Evolutionary conservation across 2,329 filamentous ascomycete genomes (phyloP), one percentile per base, ranked within the genome.

Genomic region (Blumeria hordei): DNA sequence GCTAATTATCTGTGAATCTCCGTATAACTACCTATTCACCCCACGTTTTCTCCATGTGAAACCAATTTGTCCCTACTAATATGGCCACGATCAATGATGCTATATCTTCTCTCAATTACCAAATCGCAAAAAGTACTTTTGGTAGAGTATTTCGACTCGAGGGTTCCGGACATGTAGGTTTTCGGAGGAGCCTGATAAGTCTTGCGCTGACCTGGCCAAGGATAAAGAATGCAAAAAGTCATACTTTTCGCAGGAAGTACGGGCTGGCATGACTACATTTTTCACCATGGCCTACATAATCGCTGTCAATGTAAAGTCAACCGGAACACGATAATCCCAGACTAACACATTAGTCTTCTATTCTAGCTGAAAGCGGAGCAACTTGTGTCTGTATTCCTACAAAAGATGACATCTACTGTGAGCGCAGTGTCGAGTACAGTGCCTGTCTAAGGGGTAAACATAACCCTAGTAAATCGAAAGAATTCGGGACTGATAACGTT

Each of bases 221-320:
- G 75, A 76, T 28, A 74, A 79, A 54, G 80, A 83, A 63, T 77
- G 85, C 52, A 74, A 75, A 58, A 77, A 77, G 33, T 75, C 83
- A 45, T 79, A 74, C 56, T 87, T 90, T 67, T 79, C 85, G 59
- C 83, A 78, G 32, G 85, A 92, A 67, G 69, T 90, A 57, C 80
- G 85, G 18, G 85, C 85, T 28, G 85, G 85, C 1, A 66, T 90
- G 55, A 87, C 85, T 3, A 92, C 85, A 2, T 85, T 61, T 32
- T 61, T 61, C 47, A 61, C 59, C 5, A 61, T 61, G 59, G 57
- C 58, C 28, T 85, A 65, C 78, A 82, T 57, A 11, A 61, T 61
- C 34, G 59, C 59, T 43, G 58, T 60, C 28, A 60, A 60, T 57
- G 58, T 60, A 10, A 39, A 53, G 51, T 8, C 11, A 18, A 39